phyloP scores from a whole-genome alignment of 139 green algal genomes.

The Coccomyxa sp. region DNA sequence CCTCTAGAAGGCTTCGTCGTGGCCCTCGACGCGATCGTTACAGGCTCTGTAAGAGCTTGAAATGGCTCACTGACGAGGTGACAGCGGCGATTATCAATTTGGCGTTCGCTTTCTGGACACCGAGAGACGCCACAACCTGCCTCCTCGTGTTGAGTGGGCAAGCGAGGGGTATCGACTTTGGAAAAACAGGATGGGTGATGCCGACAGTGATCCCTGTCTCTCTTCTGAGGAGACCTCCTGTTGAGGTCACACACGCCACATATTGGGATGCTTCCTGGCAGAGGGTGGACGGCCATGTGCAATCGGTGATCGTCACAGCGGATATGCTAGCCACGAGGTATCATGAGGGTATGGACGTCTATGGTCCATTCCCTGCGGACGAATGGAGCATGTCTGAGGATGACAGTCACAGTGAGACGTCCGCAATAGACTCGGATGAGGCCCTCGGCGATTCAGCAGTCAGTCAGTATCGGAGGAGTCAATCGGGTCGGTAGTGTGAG shows the following conservation, averaged over 20 bases:
- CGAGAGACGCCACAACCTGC: not conserved
- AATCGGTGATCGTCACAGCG: not conserved
- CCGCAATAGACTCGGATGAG: not conserved
- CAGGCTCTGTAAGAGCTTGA: not conserved
- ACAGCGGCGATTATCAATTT: not conserved
- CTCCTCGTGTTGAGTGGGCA: not conserved
- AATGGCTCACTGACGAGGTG: not conserved
- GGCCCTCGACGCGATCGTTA: not conserved
- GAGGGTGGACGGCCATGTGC: not conserved
- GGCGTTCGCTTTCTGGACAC: not conserved
- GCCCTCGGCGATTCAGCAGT: not conserved
- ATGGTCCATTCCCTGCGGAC: not conserved
- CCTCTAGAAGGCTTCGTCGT: not conserved
- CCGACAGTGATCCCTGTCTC: not conserved
- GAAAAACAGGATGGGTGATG: not conserved
- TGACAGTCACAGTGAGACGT: not conserved
- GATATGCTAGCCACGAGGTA: not conserved
- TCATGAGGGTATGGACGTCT: not conserved
- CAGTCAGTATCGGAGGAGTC: no score
- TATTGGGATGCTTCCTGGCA: not conserved
- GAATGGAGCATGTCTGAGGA: not conserved
- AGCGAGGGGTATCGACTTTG: not conserved
- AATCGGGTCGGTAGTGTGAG: no score
- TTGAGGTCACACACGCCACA: no score
- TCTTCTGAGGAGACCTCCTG: not conserved